phyloP scores from a whole-genome alignment of 257 asterid species.

The Scutellaria baicalensis region DNA sequence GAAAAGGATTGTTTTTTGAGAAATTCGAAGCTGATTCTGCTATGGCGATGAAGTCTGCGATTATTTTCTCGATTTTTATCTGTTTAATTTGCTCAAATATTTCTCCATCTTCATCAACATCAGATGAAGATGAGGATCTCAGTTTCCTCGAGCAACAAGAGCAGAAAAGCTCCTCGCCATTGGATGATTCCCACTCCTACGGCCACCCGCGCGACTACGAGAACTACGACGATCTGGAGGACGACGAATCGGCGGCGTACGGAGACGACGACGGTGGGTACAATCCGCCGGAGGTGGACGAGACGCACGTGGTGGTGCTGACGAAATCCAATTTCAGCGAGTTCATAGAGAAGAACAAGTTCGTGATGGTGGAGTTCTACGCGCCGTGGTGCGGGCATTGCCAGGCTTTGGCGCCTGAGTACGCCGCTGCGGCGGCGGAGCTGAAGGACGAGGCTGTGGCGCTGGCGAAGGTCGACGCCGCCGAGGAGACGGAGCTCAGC shows the following conservation, averaged over 20 bases:
- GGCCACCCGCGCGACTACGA: constrained; percentile 45
- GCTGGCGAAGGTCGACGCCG: constrained; percentile 78
- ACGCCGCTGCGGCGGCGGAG: constrained; percentile 76
- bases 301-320: constrained; percentile 65
- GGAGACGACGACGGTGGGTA: constrained; percentile 42
- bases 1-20: not conserved
- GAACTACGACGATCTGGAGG: constrained; percentile 57
- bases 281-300: constrained; percentile 48
- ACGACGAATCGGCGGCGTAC: constrained; percentile 21
- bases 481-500: constrained; percentile 65
- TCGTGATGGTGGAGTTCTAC: constrained; percentile 83
- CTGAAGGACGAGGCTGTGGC: constrained; percentile 63
- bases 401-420: constrained; percentile 77
- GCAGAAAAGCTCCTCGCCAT: constrained; percentile 16
- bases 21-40: not conserved
- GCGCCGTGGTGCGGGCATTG: constrained; percentile 98
- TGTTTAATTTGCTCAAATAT: constrained; percentile 33
- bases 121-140: constrained; percentile 73
- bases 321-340: constrained; percentile 62
- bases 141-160: constrained; percentile 62
- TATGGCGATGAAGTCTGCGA: constrained; percentile 31
- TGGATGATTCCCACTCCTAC: constrained; percentile 27
- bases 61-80: constrained; percentile 33
- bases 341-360: constrained; percentile 49
- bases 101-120: constrained; percentile 17